phyloP scores from a whole-genome alignment of 2,329 filamentous ascomycete genomes.

The Calonectria fujianensis region DNA sequence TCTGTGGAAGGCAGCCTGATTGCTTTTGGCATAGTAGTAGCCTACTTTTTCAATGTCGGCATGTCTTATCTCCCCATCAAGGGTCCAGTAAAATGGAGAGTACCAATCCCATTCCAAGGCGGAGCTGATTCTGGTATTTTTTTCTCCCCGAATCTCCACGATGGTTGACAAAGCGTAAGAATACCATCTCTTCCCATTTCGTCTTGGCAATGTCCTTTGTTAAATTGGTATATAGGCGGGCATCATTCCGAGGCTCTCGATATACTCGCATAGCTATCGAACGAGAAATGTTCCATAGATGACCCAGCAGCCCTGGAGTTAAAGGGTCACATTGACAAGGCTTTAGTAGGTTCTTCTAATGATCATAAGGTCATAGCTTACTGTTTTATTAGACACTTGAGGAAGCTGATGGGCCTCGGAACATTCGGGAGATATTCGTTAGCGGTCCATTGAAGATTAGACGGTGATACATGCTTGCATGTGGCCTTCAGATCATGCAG shows the following conservation, averaged over 20 bases:
- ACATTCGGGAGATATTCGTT: neutral
- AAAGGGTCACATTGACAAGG: neutral
- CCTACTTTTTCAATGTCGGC: constrained; percentile 1
- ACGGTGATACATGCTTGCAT: neutral
- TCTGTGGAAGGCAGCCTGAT: neutral
- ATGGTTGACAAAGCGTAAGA: constrained; percentile 2
- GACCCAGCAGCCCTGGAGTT: neutral
- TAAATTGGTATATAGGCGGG: neutral
- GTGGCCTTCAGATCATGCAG: neutral
- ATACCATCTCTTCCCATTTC: neutral
- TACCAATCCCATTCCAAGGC: neutral
- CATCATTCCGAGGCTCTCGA: neutral
- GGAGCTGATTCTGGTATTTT: neutral
- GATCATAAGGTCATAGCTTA: neutral
- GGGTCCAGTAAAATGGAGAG: neutral
- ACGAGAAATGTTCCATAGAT: neutral
- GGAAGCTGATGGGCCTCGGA: neutral
- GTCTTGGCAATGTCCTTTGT: neutral
- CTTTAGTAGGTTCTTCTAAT: neutral
- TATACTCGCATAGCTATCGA: neutral
- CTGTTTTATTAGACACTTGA: neutral
- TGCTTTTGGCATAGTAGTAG: neutral
- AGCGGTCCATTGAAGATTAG: neutral
- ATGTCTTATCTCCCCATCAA: neutral
- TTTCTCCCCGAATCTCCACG: neutral